Evolutionary conservation across 2,329 filamentous ascomycete species (phyloP), one percentile per base, ranked within the genome.

Genomic region (Sporothrix pallida): DNA sequence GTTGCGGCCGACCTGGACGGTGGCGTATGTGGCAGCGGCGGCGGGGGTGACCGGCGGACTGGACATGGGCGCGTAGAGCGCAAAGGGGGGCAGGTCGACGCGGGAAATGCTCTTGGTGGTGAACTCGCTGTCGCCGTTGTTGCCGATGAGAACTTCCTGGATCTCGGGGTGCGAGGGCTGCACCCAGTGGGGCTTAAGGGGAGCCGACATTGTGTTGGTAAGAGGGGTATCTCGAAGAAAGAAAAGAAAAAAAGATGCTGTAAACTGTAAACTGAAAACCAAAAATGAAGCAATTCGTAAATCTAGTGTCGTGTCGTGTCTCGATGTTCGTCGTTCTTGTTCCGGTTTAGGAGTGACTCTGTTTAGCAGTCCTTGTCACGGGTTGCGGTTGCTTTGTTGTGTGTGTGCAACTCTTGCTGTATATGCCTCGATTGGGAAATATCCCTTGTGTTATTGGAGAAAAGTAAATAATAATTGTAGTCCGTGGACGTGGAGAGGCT

Each of bases 51-150:
- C 89, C 2, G 90, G 87, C 52, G 92, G 90, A 76, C 91, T 92
- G 52, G 84, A 83, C 80, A 94, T 81, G 80, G 90, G 91, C 71
- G 91, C 90, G 75, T 88, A 92, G 67, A 92, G 82, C 50, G 86
- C 88, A 81, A 91, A 91, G 2, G 89, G 87, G 1, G 89, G 84
- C 62, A 91, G 82, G 20, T 83, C 77, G 73, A 88, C 81, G 75
- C 82, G 86, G 56, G 89, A 89, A 76, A 89, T 79, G 78, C 88
- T 89, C 81, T 89, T 90, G 75, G 88, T 88, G 75, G 86, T 87
- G 81, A 88, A 91, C 74, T 86, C 84, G 74, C 83, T 80, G 74
- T 86, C 84, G 75, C 83, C 81, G 72, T 85, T 82, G 78, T 86
- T 85, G 80, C 86, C 81, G 77, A 80, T 72, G 76, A 89, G 80